Percentiles rank a stretch among this genome's conserved stretches.
phyloP scores from a whole-genome alignment of 192 early-diverging fungal genomes.

The Linnemannia zychae region DNA sequence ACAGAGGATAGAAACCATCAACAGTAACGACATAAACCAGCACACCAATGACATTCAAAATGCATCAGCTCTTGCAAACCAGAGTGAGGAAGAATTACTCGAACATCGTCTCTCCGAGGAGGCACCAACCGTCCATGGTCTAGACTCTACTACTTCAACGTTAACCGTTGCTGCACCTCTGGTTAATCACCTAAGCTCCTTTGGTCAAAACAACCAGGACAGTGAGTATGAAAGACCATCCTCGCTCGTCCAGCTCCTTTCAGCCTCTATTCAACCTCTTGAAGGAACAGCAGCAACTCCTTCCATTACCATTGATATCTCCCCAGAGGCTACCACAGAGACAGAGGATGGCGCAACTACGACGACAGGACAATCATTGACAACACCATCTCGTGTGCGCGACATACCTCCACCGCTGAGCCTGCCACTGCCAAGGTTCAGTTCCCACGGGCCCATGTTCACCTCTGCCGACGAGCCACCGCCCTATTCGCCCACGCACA shows the following conservation, averaged over 20 bases:
- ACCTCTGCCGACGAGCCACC: constrained; percentile 35
- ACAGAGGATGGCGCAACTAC: neutral
- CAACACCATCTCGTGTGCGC: neutral
- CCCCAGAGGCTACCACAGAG: neutral
- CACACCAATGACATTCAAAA: neutral
- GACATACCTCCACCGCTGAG: neutral
- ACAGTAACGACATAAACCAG: neutral
- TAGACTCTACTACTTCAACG: neutral
- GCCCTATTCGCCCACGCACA: constrained; percentile 51
- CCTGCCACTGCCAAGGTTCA: neutral
- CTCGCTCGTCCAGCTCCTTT: neutral
- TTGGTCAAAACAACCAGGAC: neutral
- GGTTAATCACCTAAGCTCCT: neutral
- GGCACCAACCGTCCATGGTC: neutral
- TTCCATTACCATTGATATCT: neutral
- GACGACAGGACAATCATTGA: neutral
- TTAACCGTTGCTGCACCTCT: neutral
- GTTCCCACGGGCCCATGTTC: neutral
- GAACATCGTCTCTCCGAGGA: neutral
- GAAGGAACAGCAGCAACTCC: neutral
- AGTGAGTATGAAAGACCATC: neutral
- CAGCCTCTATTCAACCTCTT: neutral
- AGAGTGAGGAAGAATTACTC: neutral
- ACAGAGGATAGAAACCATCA: neutral
- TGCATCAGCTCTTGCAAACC: neutral